These are phyloP conservation scores for Podaxis sp. DNA, from an alignment of 768 basidiomycete species.

Conservation along the genomic window DNA sequence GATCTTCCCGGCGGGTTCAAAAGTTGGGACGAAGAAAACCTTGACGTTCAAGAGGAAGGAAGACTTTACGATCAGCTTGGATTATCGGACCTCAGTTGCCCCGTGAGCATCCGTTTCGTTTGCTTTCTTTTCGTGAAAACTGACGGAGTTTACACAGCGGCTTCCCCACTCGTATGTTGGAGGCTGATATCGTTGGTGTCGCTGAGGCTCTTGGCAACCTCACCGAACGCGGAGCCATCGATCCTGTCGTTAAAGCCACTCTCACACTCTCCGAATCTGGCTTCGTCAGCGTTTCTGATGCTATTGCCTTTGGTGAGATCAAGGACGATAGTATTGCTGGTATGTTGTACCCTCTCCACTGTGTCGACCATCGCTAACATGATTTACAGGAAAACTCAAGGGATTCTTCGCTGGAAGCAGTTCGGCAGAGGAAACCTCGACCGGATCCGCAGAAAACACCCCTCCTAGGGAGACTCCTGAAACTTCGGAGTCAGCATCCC, in stretches of 20 bases:
- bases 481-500: slow-evolving; percentile 22
- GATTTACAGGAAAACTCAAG: slow-evolving; percentile 70
- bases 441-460: slow-evolving; percentile 36
- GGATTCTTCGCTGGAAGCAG: slow-evolving; percentile 71
- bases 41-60: slow-evolving; percentile 81
- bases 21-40: slow-evolving; percentile 78
- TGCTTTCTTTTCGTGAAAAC: not conserved
- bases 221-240: slow-evolving; percentile 73
- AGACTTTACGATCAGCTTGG: slow-evolving; percentile 75
- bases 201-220: slow-evolving; percentile 76
- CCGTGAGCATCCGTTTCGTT: slow-evolving; percentile 39
- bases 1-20: slow-evolving; percentile 76
- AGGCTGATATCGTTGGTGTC: slow-evolving; percentile 70
- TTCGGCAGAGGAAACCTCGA: slow-evolving; percentile 33
- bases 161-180: slow-evolving; percentile 69
- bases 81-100: slow-evolving; percentile 64
- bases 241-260: slow-evolving; percentile 85
- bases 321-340: slow-evolving; percentile 78
- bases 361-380: not conserved
- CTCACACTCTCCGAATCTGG: slow-evolving; percentile 83
- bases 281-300: slow-evolving; percentile 76
- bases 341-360: slow-evolving; percentile 24
- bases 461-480: slow-evolving; percentile 35
- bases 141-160: slow-evolving; percentile 42
- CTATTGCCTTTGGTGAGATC: slow-evolving; percentile 73